Conservation (phyloP, 2,329 filamentous ascomycete species). For the Botrytis byssoidea region DNA sequence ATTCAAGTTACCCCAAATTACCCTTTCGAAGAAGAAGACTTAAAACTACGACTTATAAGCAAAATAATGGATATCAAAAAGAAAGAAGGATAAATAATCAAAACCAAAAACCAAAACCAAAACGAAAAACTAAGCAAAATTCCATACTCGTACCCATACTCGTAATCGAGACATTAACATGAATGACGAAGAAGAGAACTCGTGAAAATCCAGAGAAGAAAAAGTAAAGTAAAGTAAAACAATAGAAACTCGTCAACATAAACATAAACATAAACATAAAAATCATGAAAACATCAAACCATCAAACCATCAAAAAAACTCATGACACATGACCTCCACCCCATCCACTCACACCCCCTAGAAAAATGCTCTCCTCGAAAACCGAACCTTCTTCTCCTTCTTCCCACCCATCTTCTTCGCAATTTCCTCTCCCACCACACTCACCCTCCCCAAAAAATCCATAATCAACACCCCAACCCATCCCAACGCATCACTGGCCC, state of each 20-base stretch:
- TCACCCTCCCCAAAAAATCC: background rate
- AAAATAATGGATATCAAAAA: background rate
- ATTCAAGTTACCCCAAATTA: background rate
- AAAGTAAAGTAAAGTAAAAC: background rate
- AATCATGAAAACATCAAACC: background rate
- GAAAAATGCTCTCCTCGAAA: background rate
- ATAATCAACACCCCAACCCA: background rate
- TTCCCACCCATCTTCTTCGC: background rate
- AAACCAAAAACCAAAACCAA: no score
- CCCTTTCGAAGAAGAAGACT: background rate
- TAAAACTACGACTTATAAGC: no score
- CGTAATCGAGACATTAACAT: background rate
- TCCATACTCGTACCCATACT: background rate
- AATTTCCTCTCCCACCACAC: background rate
- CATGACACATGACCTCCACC: background rate
- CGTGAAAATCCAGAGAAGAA: background rate
- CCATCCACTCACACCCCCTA: background rate
- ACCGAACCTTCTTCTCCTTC: conserved; percentile 8
- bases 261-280: background rate
- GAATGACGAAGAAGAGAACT: background rate
- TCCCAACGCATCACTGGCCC: background rate
- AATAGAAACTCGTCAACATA: background rate
- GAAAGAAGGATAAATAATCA: no score
- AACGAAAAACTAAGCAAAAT: background rate
- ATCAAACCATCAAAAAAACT: background rate